A percentile compares a stretch with the other conserved stretches of the same genome.
phyloP scores from a whole-genome alignment of 768 basidiomycete species.

The Rickenella mellea region DNA sequence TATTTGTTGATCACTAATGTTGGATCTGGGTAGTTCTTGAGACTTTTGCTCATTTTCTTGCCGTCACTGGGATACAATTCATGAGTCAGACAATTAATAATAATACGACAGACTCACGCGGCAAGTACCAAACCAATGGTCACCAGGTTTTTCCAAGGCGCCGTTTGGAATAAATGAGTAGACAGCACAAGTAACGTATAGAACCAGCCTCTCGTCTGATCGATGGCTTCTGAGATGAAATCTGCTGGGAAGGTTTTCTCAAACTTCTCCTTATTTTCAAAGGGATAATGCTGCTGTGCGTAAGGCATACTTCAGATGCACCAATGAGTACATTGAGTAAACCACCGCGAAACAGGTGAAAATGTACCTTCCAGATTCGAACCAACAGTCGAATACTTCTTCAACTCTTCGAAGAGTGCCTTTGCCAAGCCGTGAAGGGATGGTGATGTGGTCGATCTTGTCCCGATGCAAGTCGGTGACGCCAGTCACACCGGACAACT shows the following conservation, averaged over 20 bases:
- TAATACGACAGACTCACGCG: constrained; percentile 42
- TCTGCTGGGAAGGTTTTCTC: constrained; percentile 85
- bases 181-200: constrained; percentile 94
- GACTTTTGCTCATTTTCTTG: constrained; percentile 99
- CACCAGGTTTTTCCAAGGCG: constrained; percentile 98
- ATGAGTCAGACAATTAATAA: not conserved
- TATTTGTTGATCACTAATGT: constrained; percentile 82
- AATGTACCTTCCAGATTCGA: constrained; percentile 91
- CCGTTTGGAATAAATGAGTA: constrained; percentile 88
- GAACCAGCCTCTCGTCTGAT: constrained; percentile 99
- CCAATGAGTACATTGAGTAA: not conserved
- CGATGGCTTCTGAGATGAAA: constrained; percentile 96
- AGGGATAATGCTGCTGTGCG: constrained; percentile 94
- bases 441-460: constrained; percentile 91
- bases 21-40: constrained; percentile 96
- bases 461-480: constrained; percentile 91
- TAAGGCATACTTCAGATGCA: constrained; percentile 80
- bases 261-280: constrained; percentile 89
- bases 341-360: not conserved
- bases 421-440: constrained; percentile 85
- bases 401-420: constrained; percentile 83
- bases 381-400: constrained; percentile 99
- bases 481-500: constrained; percentile 71
- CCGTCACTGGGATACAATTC: constrained; percentile 57
- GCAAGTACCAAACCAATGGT: constrained; percentile 94